A percentile compares a stretch with the other conserved stretches of the same genome.
These are phyloP conservation scores for Picochlorum sp. DNA, from an alignment of 139 green algal genomes.

Conservation along the genomic window DNA sequence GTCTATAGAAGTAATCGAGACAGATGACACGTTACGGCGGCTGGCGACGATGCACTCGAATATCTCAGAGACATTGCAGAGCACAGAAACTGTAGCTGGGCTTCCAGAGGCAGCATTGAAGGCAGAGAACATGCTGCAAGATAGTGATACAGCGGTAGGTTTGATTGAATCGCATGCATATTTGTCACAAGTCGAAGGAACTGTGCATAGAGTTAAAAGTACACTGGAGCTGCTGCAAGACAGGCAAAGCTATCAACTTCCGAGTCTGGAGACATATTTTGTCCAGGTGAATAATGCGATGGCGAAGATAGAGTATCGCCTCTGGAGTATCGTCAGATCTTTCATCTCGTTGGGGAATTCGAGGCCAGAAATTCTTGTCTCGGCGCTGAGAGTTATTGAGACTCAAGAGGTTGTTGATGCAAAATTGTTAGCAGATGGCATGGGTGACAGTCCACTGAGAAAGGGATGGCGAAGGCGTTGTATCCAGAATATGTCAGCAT, in stretches of 20 bases:
- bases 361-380: conserved; percentile 62
- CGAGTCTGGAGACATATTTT: not conserved
- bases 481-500: conserved; percentile 38
- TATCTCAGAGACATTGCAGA: conserved; percentile 47
- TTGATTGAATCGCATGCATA: conserved; percentile 31
- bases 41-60: conserved; percentile 63
- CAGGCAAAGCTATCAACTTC: not conserved
- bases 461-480: conserved; percentile 39
- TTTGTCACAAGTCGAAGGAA: conserved; percentile 57
- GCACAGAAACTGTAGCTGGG: conserved; percentile 4
- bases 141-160: conserved; percentile 12
- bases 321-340: conserved; percentile 53
- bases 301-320: conserved; percentile 55
- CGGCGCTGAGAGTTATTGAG: conserved; percentile 63
- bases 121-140: conserved; percentile 49
- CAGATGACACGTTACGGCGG: conserved; percentile 65
- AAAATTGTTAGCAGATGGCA: conserved; percentile 33
- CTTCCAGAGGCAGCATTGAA: conserved; percentile 20
- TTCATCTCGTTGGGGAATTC: conserved; percentile 43
- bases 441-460: conserved; percentile 14
- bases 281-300: conserved; percentile 40
- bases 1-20: conserved; percentile 56
- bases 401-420: conserved; percentile 61
- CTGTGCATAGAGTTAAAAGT: conserved; percentile 50
- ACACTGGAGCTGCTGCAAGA: conserved; percentile 27